These are phyloP conservation scores for Trichophyton simii DNA, from an alignment of 2,329 filamentous ascomycete species.

Conservation along the genomic window DNA sequence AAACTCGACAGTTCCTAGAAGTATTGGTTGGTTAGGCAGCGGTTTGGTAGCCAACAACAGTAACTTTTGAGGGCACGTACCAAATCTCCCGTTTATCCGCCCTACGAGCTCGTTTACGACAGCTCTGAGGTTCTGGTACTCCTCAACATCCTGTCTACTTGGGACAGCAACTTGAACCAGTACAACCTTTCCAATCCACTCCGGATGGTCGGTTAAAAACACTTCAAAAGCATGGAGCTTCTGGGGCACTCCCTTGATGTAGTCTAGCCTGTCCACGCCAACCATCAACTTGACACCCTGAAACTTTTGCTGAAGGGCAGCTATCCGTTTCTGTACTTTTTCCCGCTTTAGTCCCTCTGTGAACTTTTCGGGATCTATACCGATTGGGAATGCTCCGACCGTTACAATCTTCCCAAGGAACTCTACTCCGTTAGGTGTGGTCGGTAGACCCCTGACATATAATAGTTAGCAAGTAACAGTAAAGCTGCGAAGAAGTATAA, in stretches of 20 bases:
- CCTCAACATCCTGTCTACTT: conserved; percentile 87
- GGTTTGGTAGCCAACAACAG: background rate
- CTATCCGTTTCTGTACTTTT: conserved; percentile 77
- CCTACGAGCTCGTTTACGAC: conserved; percentile 96
- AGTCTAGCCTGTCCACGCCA: conserved; percentile 90
- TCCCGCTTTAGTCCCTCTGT: conserved; percentile 74
- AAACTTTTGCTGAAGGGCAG: conserved; percentile 75
- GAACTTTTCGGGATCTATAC: conserved; percentile 95
- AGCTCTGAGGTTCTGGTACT: conserved; percentile 90
- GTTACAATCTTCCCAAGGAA: conserved; percentile 80
- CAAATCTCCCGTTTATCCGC: conserved; percentile 92
- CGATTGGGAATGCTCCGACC: conserved; percentile 92
- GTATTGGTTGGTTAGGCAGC: conserved; percentile 10
- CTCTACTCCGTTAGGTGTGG: conserved; percentile 85
- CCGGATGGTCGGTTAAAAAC: conserved; percentile 90
- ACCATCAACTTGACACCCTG: conserved; percentile 94
- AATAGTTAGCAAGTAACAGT: conserved; percentile 2
- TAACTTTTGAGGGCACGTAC: conserved; percentile 25
- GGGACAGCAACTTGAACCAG: conserved; percentile 93
- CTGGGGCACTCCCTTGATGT: conserved; percentile 97
- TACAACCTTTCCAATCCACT: conserved; percentile 96
- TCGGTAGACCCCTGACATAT: conserved; percentile 37
- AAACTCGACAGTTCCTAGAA: conserved; percentile 74
- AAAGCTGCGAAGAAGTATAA: background rate
- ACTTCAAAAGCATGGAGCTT: conserved; percentile 94